Conservation (phyloP, 495 filamentous ascomycete species). For the Penicillium cinerascens region DNA sequence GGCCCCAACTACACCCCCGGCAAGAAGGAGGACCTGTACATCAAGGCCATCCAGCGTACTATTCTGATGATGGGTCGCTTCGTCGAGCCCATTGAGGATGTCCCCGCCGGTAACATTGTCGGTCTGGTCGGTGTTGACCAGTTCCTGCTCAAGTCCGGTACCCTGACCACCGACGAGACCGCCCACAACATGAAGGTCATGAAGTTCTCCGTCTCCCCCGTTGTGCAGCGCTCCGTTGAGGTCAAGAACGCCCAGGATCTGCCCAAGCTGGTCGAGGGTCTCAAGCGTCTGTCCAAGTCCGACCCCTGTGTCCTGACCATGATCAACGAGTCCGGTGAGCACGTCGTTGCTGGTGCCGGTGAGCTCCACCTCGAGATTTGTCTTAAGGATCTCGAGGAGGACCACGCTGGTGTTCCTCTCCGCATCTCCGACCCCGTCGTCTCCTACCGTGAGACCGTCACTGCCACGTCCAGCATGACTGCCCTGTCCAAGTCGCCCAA, state of each 20-base stretch:
- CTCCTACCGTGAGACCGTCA: conserved; percentile 94
- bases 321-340: conserved; percentile 90
- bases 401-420: conserved; percentile 97
- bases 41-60: conserved; percentile 99
- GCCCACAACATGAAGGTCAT: conserved; percentile 99
- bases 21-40: conserved; percentile 98
- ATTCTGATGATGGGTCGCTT: conserved; percentile 99
- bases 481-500: conserved; percentile 99
- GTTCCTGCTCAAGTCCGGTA: conserved; percentile 99
- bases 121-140: conserved; percentile 99
- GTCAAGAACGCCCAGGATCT: conserved; percentile 99
- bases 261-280: conserved; percentile 99
- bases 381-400: conserved; percentile 99
- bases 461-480: conserved; percentile 78
- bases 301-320: conserved; percentile 94
- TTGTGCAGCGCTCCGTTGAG: conserved; percentile 97
- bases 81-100: conserved; percentile 98
- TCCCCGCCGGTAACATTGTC: conserved; percentile 98
- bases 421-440: conserved; percentile 96
- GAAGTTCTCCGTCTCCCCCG: conserved; percentile 99
- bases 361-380: conserved; percentile 99
- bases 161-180: conserved; percentile 92
- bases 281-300: conserved; percentile 99
- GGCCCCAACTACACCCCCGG: conserved; percentile 97
- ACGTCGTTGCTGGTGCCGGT: conserved; percentile 98